A percentile compares a stretch with the other conserved stretches of the same genome.
phyloP scores from a whole-genome alignment of 306 rosid genomes.

The Rosa multiflora region DNA sequence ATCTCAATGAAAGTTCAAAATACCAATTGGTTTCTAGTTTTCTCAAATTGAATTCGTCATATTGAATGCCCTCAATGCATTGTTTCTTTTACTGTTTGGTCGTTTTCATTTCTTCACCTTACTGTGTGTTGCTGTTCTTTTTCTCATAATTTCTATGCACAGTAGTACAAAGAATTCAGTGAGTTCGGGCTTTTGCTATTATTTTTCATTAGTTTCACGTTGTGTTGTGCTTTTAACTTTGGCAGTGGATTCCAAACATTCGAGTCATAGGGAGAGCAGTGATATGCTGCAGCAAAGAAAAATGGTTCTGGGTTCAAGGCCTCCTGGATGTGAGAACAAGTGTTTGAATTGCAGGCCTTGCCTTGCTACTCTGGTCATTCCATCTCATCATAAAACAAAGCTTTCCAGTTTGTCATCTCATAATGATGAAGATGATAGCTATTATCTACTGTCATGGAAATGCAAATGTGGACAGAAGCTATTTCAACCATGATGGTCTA shows the following conservation, averaged over 20 bases:
- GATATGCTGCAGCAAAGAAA: slow-evolving; percentile 23
- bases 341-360: slow-evolving; percentile 89
- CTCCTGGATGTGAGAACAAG: slow-evolving; percentile 75
- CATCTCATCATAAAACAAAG: slow-evolving; percentile 52
- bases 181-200: neutral
- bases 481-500: slow-evolving; percentile 53
- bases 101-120: neutral
- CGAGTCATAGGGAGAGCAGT: slow-evolving; percentile 9
- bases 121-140: neutral
- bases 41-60: slow-evolving; percentile 4
- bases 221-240: slow-evolving; percentile 4
- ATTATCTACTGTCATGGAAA: slow-evolving; percentile 85
- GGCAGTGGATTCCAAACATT: slow-evolving; percentile 33
- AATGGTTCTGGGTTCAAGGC: slow-evolving; percentile 75
- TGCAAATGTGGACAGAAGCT: slow-evolving; percentile 80
- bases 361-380: slow-evolving; percentile 65
- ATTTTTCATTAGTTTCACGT: neutral
- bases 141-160: neutral
- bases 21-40: neutral
- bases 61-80: neutral
- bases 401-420: slow-evolving; percentile 32
- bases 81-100: neutral
- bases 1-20: neutral
- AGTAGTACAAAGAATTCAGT: neutral
- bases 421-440: slow-evolving; percentile 57